These are phyloP conservation scores for Zygoascus meyerae DNA, from an alignment of 1,139 yeast species.

Conservation along the genomic window DNA sequence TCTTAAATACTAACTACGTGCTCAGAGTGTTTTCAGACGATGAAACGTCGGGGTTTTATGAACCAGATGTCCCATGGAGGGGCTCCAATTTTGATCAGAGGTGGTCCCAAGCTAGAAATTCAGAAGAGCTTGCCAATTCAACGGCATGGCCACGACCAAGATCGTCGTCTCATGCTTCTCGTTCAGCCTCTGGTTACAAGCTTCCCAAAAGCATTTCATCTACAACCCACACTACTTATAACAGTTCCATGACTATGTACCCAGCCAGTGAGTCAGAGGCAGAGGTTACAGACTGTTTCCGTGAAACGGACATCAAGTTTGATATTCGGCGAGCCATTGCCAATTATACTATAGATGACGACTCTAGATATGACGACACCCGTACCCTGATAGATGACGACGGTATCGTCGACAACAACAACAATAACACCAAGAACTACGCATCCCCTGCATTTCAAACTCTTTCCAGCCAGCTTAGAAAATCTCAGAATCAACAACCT, in stretches of 20 bases:
- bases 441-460: neutral
- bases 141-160: neutral
- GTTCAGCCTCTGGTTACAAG: neutral
- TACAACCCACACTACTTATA: conserved; percentile 1
- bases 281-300: conserved; percentile 5
- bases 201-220: neutral
- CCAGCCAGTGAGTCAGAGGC: conserved; percentile 1
- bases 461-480: neutral
- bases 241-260: neutral
- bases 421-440: too few relatives aligned
- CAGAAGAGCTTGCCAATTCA: neutral
- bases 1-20: neutral
- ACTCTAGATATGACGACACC: neutral
- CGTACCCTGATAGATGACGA: conserved; percentile 1
- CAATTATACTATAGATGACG: neutral
- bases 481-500: too few relatives aligned
- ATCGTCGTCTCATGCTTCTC: neutral
- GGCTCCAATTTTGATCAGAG: conserved; percentile 18
- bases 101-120: conserved; percentile 13
- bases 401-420: neutral
- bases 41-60: conserved; percentile 18
- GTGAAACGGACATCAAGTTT: neutral
- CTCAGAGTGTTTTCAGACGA: conserved; percentile 12
- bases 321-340: conserved; percentile 3
- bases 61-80: conserved; percentile 21